phyloP scores from a whole-genome alignment of 345 rosid species.

The Litchi chinensis region DNA sequence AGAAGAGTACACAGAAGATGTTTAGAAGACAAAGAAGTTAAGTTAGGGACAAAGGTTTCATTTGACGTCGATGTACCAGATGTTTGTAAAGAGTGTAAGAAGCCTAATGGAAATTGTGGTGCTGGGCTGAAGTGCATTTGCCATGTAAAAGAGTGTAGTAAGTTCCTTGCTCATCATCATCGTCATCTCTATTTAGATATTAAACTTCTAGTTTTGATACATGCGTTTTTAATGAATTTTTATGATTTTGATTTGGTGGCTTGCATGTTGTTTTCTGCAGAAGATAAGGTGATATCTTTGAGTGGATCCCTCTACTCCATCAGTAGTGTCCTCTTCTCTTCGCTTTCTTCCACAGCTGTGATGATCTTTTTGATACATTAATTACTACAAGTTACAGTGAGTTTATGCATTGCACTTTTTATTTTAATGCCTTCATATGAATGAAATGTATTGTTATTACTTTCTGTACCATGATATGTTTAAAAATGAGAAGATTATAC shows the following conservation, averaged over 20 bases:
- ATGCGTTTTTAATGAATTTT: too few relatives aligned
- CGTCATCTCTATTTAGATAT: too few relatives aligned
- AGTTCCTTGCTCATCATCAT: constrained; percentile 22
- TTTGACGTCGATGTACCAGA: constrained; percentile 62
- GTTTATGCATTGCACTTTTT: background rate
- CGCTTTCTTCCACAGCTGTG: constrained; percentile 13
- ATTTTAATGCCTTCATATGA: too few relatives aligned
- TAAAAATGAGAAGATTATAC: too few relatives aligned
- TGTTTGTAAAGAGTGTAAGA: constrained; percentile 54
- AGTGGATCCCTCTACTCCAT: constrained; percentile 23
- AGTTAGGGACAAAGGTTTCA: constrained; percentile 48
- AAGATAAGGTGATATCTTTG: constrained; percentile 39
- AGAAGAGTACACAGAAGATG: constrained; percentile 30
- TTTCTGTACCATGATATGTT: too few relatives aligned
- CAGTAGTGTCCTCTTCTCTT: constrained; percentile 22
- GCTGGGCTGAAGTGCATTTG: constrained; percentile 66
- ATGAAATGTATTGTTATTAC: too few relatives aligned
- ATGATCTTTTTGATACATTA: constrained; percentile 3
- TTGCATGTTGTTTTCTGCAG: constrained; percentile 34
- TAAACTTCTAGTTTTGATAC: too few relatives aligned
- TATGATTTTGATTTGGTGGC: background rate
- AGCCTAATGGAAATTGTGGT: constrained; percentile 67
- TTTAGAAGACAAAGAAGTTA: constrained; percentile 21
- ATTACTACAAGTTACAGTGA: background rate
- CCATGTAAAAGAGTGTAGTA: constrained; percentile 68